Evolutionary conservation across 768 basidiomycete species (phyloP), one percentile per base, ranked within the genome.

Genomic region (Megacollybia marginata): DNA sequence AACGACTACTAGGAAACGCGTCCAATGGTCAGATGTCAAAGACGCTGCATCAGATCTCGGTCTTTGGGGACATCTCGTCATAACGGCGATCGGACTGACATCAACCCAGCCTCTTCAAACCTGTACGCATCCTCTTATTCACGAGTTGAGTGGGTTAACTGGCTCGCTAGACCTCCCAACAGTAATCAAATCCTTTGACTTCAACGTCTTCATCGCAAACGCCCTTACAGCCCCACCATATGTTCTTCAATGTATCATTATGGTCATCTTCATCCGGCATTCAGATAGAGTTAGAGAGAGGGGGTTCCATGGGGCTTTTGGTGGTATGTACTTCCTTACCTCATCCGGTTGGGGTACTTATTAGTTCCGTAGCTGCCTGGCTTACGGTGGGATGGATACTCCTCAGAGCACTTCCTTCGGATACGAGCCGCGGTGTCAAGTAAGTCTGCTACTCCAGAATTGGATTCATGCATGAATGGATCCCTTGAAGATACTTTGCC

Each of bases 191-290:
- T 62, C 64, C 0, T 69, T 70, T 55, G 47, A 67, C 47, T 70
- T 70, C 55, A 61, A 60, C 53, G 64, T 68, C 9, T 66, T 65
- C 44, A 59, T 61, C 16, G 65, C 69, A 5, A 70, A 70, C 45
- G 69, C 69, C 0, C 51, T 70, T 16, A 69, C 68, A 0, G 68
- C 68, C 1, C 68, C 68, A 11, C 68, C 68, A 6, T 66, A 69
- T 48, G 48, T 69, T 44, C 54, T 69, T 0, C 66, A 68, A 59
- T 64, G 62, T 33, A 62, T 68, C 18, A 52, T 62, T 18, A 66
- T 64, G 61, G 54, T 69, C 38, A 46, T 59, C 28, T 55, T 67
- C 33, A 62, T 66, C 13, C 55, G 59, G 36, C 64, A 68, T 47
- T 67, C 66, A 2, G 68, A 66, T 49, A 61, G 58, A 38, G 61